Evolutionary conservation across 192 early-diverging fungal species (phyloP), one percentile per base, ranked within the genome.

Genomic region (Coemansia sp.): DNA sequence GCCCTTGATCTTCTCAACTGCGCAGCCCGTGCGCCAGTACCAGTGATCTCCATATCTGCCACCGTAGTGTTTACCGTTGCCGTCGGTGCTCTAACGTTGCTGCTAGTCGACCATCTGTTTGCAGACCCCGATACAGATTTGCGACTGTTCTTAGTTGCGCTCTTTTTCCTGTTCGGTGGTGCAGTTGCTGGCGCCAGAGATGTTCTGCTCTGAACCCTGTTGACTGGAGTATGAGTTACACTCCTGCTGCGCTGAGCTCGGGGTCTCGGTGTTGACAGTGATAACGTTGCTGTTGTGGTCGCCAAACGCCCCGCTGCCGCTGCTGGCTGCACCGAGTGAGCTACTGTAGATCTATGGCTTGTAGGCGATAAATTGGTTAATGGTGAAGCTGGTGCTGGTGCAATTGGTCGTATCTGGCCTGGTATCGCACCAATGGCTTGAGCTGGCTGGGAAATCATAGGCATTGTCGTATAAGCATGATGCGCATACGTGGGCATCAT

Each of bases 91-190:
- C 19, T 23, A 5, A 15, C 9, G 3, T 12, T 15, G 19, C 22
- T 36, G 60, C 60, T 21, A 11, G 48, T 31, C 12, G 48, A 31
- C 11, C 60, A 28, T n/a, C 60, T 51, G 60, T 48, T 34, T 11
- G 47, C 20, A 14, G 47, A 34, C 3, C 3, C 50, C 10, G 12
- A 2, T 19, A 8, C 50, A 23, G 22, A 8, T 22, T n/a, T 40
- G 23, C 23, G 44, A 14, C 20, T n/a, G 25, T 22, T 28, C 9
- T 34, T 40, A 14, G n/a, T 4, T 11, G 57, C 20, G 12, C 7
- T 15, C 17, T 17, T 48, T 15, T 1, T 17, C 19, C 46, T 48
- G 46, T 48, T 19, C 7, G 19, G 20, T 15, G 40, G 40, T n/a
- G 15, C 40, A 11, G 40, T 42, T 42, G 40, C 40, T 8, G 40